These are phyloP conservation scores for Isatis lusitanica DNA, from an alignment of 441 rosid species.

Conservation along the genomic window DNA sequence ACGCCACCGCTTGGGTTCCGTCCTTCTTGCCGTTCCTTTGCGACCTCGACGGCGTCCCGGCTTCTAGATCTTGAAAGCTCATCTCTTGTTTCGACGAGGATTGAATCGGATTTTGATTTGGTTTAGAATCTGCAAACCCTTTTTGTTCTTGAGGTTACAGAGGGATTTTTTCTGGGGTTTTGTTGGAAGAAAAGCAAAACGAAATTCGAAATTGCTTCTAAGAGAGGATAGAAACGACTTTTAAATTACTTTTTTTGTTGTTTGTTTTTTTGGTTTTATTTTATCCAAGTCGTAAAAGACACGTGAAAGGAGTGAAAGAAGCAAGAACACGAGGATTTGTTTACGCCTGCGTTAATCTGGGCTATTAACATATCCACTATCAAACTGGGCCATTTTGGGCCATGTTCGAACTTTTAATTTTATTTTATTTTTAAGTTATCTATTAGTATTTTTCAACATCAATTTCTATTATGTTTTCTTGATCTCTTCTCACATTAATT, in stretches of 20 bases:
- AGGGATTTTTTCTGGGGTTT: not conserved
- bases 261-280: not conserved
- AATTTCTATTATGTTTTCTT: not conserved
- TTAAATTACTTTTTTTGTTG: not conserved
- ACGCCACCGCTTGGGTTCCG: slow-evolving; percentile 75
- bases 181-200: not conserved
- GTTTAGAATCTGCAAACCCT: slow-evolving; percentile 11
- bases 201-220: slow-evolving; percentile 29
- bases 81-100: slow-evolving; percentile 30
- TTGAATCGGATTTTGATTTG: not conserved
- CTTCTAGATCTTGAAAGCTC: slow-evolving; percentile 94
- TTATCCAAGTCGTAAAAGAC: slow-evolving; percentile 6
- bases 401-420: too few relatives aligned
- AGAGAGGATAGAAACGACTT: not conserved
- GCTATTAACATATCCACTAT: not conserved
- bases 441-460: too few relatives aligned
- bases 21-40: slow-evolving; percentile 61
- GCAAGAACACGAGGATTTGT: slow-evolving; percentile 16
- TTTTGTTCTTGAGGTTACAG: not conserved
- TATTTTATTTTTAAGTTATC: too few relatives aligned
- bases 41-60: slow-evolving; percentile 51
- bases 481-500: not conserved
- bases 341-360: not conserved
- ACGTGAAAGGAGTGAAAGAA: not conserved
- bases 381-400: not conserved